Evolutionary conservation across 2,329 filamentous ascomycete genomes (phyloP).

Genomic region (Diatrype stigma): DNA sequence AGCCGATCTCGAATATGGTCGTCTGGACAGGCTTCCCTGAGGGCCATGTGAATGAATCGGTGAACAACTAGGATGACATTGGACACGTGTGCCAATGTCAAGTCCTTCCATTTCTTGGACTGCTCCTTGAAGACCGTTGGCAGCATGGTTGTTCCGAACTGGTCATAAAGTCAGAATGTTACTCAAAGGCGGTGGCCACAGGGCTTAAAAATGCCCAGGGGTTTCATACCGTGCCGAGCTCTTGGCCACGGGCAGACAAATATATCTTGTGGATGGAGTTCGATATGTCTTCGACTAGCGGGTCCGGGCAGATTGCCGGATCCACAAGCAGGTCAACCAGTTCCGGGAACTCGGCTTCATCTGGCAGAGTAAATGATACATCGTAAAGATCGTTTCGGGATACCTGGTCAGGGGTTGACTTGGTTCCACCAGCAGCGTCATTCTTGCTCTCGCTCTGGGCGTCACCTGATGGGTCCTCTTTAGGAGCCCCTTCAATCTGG

Average conservation of each 20-base stretch:
- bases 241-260: conserved; percentile 41
- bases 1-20: conserved; percentile 35
- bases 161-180: not conserved
- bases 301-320: conserved; percentile 17
- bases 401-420: not conserved
- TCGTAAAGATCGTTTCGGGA: conserved; percentile 2
- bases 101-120: conserved; percentile 45
- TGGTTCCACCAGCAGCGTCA: no score
- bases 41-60: conserved; percentile 41
- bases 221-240: conserved; percentile 45
- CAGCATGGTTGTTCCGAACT: conserved; percentile 38
- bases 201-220: not conserved
- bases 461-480: no score
- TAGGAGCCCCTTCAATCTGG: not conserved
- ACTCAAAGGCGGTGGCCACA: not conserved
- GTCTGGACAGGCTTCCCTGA: conserved; percentile 42
- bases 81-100: conserved; percentile 47
- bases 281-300: conserved; percentile 28
- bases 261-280: conserved; percentile 36
- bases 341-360: conserved; percentile 3
- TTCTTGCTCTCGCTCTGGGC: no score
- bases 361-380: not conserved
- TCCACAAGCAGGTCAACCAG: conserved; percentile 20
- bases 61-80: conserved; percentile 50
- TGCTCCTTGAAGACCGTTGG: conserved; percentile 48